phyloP scores from a whole-genome alignment of 441 rosid genomes.

The Manihot esculenta region DNA sequence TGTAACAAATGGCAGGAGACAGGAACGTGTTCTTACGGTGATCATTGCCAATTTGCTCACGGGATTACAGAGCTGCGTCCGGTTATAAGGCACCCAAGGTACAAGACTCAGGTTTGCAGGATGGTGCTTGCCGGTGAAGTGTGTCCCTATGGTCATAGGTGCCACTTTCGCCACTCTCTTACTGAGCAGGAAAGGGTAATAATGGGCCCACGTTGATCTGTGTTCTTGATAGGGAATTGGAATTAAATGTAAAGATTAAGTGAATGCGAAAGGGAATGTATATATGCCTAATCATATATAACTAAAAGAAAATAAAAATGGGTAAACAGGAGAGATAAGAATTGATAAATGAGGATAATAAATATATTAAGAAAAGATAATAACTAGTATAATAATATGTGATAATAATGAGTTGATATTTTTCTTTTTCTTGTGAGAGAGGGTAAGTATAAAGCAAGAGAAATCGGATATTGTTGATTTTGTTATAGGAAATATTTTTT shows the following conservation, averaged over 20 bases:
- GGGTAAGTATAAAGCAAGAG: background rate
- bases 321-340: background rate
- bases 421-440: too few species aligned
- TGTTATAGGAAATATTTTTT: background rate
- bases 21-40: slow-evolving; percentile 67
- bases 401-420: background rate
- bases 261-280: background rate
- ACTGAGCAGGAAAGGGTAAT: slow-evolving; percentile 52
- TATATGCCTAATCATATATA: background rate
- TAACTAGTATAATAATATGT: background rate
- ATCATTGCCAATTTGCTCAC: slow-evolving; percentile 78
- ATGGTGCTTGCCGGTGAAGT: slow-evolving; percentile 60
- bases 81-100: slow-evolving; percentile 70
- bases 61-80: slow-evolving; percentile 77
- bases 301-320: too few species aligned
- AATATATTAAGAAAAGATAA: background rate
- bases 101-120: slow-evolving; percentile 73
- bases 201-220: slow-evolving; percentile 40
- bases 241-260: slow-evolving; percentile 17
- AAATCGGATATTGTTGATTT: background rate
- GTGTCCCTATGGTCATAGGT: slow-evolving; percentile 80
- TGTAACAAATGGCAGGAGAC: slow-evolving; percentile 95
- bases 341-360: background rate
- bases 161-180: slow-evolving; percentile 84
- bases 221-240: background rate